Conservation (phyloP, 78 protist species). For the Chrysochromulina tobinii region DNA sequence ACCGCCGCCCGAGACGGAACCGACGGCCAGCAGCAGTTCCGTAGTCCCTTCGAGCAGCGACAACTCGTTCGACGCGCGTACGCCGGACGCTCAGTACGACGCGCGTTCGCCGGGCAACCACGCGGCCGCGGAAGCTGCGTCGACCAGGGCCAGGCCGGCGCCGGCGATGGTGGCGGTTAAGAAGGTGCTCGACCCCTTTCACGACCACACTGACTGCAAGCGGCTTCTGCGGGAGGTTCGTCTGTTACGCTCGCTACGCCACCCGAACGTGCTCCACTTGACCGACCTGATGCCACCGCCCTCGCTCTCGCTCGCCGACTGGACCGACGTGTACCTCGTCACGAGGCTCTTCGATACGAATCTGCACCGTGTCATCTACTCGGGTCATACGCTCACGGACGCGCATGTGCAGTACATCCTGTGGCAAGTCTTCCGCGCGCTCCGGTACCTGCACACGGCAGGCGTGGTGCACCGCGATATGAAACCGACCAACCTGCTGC, state of each 20-base stretch:
- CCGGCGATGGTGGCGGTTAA: conserved; percentile 44
- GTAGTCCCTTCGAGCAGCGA: too few relatives aligned
- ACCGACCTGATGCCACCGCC: neutral
- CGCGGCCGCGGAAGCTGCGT: too few relatives aligned
- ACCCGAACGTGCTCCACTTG: conserved; percentile 37
- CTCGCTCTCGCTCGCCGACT: neutral
- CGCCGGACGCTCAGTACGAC: too few relatives aligned
- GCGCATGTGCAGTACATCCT: conserved; percentile 29
- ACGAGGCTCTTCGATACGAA: conserved; percentile 94
- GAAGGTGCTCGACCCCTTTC: conserved; percentile 27
- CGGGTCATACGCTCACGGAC: conserved; percentile 34
- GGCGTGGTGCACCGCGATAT: conserved; percentile 54
- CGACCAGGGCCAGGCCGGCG: neutral
- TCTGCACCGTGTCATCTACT: conserved; percentile 9
- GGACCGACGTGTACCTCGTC: conserved; percentile 73
- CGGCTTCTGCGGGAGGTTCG: conserved; percentile 50
- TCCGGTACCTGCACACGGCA: conserved; percentile 43
- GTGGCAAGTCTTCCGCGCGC: conserved; percentile 45
- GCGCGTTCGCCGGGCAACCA: too few relatives aligned
- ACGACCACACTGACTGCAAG: conserved; percentile 11
- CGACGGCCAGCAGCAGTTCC: too few relatives aligned
- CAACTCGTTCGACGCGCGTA: too few relatives aligned
- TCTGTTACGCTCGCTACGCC: conserved; percentile 36
- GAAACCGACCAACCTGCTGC: conserved; percentile 55
- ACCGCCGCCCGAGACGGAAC: too few relatives aligned